Evolutionary conservation across 2,329 filamentous ascomycete species (phyloP).

Genomic region (Intubia oerlemansii): DNA sequence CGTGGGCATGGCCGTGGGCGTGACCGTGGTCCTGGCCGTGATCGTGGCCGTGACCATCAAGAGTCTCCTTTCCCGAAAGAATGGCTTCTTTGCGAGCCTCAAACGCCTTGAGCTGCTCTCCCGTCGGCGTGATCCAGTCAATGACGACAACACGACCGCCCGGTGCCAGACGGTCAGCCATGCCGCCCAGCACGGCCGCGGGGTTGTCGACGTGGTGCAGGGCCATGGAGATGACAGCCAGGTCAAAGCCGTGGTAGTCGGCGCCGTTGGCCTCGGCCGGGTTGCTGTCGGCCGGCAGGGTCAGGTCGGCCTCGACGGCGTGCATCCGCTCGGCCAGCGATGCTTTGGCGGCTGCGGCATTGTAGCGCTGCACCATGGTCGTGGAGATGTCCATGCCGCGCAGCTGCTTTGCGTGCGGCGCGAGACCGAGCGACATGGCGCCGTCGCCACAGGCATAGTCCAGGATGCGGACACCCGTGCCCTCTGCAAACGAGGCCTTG

Average conservation of each 20-base stretch:
- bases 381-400: constrained; percentile 10
- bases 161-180: constrained; percentile 6
- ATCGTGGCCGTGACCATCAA: neutral
- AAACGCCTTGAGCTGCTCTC: neutral
- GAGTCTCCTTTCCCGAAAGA: too few relatives aligned
- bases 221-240: constrained; percentile 8
- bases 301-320: constrained; percentile 8
- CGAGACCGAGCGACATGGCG: constrained; percentile 3
- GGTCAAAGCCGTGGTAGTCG: constrained; percentile 7
- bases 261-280: neutral
- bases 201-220: constrained; percentile 9
- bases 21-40: too few relatives aligned
- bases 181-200: constrained; percentile 2
- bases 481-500: neutral
- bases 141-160: constrained; percentile 8
- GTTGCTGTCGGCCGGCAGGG: neutral
- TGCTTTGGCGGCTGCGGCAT: constrained; percentile 4
- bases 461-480: constrained; percentile 4
- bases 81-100: too few relatives aligned
- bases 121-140: constrained; percentile 5
- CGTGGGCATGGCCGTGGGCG: neutral
- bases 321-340: constrained; percentile 7
- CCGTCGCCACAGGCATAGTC: constrained; percentile 9
- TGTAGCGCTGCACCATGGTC: constrained; percentile 10
- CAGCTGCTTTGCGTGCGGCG: constrained; percentile 3